Conservation (phyloP, 116 monocot genomes). For the Posidonia oceanica region DNA sequence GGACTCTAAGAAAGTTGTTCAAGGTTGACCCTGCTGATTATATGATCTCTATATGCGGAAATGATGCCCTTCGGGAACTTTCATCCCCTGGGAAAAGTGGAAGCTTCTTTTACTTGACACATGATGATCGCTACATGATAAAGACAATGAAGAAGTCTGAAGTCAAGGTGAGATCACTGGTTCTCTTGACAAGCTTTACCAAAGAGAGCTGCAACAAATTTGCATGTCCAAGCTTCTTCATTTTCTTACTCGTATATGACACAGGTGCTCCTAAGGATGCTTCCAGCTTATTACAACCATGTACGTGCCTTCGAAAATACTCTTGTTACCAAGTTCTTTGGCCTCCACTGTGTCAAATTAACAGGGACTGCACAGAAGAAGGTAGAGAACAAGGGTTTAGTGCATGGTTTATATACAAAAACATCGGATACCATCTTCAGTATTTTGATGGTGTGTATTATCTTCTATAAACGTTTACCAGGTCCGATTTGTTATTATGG, state of each 20-base stretch:
- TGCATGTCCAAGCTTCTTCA: not conserved
- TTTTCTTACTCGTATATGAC: not conserved
- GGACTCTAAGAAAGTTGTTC: conserved; percentile 60
- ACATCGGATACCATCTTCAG: not conserved
- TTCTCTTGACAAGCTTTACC: no score
- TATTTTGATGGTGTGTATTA: not conserved
- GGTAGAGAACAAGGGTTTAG: conserved; percentile 23
- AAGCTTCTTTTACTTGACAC: conserved; percentile 84
- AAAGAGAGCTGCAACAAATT: no score
- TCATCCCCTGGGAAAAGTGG: conserved; percentile 89
- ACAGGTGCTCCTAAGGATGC: conserved; percentile 90
- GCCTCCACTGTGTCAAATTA: conserved; percentile 82
- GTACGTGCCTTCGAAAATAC: conserved; percentile 68
- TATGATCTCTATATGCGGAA: conserved; percentile 82
- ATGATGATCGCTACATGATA: conserved; percentile 90
- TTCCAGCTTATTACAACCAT: conserved; percentile 85
- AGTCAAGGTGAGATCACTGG: conserved; percentile 46
- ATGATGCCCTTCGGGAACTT: conserved; percentile 75
- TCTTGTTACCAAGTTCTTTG: conserved; percentile 77
- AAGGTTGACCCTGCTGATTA: conserved; percentile 79
- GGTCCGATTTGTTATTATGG: conserved; percentile 99
- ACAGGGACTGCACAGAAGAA: conserved; percentile 70
- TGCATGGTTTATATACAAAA: not conserved
- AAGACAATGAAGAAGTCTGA: conserved; percentile 90
- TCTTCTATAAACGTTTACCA: conserved; percentile 10